Conservation (phyloP, 2,329 filamentous ascomycete species). For the Pleomassaria siparia region DNA sequence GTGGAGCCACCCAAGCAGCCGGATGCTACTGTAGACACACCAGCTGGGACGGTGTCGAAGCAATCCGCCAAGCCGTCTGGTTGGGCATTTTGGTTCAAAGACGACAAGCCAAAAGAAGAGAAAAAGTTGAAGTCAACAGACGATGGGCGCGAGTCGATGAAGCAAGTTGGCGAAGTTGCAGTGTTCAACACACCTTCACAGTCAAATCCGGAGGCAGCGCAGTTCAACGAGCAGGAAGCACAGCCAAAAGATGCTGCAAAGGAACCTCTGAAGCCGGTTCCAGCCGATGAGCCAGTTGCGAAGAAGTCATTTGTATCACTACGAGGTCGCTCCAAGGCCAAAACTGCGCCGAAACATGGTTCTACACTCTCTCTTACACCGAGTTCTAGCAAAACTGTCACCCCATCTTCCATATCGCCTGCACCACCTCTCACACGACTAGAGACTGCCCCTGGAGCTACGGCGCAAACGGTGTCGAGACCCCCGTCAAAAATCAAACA, state of each 20-base stretch:
- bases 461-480: constrained; percentile 29
- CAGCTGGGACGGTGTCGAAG: constrained; percentile 16
- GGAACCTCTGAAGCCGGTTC: constrained; percentile 13
- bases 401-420: constrained; percentile 31
- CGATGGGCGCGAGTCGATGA: constrained; percentile 55
- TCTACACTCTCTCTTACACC: constrained; percentile 19
- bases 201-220: constrained; percentile 52
- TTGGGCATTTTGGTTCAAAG: constrained; percentile 80
- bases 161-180: constrained; percentile 54
- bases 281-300: constrained; percentile 21
- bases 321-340: constrained; percentile 32
- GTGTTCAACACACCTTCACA: constrained; percentile 55
- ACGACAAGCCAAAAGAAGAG: constrained; percentile 52
- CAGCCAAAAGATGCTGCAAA: constrained; percentile 25
- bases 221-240: constrained; percentile 50
- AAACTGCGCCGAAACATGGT: constrained; percentile 20
- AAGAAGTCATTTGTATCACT: constrained; percentile 36
- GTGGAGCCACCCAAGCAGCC: constrained; percentile 4
- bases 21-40: constrained; percentile 4
- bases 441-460: constrained; percentile 21
- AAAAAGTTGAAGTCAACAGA: constrained; percentile 56
- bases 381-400: constrained; percentile 41
- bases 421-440: constrained; percentile 27
- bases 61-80: constrained; percentile 59
- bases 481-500: constrained; percentile 24